These are phyloP conservation scores for Tremella yokohamensis DNA, from an alignment of 768 basidiomycete genomes.

Conservation along the genomic window DNA sequence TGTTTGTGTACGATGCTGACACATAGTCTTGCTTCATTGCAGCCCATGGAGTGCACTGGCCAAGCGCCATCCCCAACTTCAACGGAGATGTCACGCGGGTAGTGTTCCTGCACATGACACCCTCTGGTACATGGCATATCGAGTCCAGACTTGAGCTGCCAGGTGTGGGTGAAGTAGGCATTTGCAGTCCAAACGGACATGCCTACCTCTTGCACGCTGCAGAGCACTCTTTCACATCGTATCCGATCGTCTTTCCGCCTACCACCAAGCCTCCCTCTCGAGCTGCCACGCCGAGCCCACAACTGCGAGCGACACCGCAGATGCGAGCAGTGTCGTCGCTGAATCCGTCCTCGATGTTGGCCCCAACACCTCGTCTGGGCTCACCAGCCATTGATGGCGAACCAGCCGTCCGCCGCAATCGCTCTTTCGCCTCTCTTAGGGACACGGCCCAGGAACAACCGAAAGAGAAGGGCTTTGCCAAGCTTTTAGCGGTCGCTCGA, in stretches of 20 bases:
- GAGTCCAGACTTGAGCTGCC: constrained; percentile 33
- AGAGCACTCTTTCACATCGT: constrained; percentile 21
- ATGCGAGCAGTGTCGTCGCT: not conserved
- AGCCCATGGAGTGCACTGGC: constrained; percentile 37
- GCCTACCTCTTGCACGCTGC: constrained; percentile 30
- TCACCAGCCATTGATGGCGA: not conserved
- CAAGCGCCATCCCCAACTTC: constrained; percentile 34
- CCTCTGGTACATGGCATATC: constrained; percentile 1
- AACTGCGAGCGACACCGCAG: not conserved
- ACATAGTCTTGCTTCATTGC: constrained; percentile 13
- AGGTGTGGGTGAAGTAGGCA: constrained; percentile 31
- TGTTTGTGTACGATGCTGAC: not conserved
- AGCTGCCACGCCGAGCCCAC: constrained; percentile 11
- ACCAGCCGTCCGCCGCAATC: not conserved
- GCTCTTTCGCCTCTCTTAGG: constrained; percentile 3
- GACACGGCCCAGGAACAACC: constrained; percentile 4
- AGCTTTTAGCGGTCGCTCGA: constrained; percentile 26
- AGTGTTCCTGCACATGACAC: constrained; percentile 17
- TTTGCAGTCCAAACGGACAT: constrained; percentile 7
- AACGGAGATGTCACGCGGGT: constrained; percentile 42
- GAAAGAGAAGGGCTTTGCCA: constrained; percentile 32
- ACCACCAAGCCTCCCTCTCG: constrained; percentile 4
- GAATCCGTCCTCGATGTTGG: not conserved
- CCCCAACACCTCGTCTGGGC: not conserved
- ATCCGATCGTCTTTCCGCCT: constrained; percentile 30